phyloP scores from a whole-genome alignment of 257 asterid species.

The Thymus mandschuricus region DNA sequence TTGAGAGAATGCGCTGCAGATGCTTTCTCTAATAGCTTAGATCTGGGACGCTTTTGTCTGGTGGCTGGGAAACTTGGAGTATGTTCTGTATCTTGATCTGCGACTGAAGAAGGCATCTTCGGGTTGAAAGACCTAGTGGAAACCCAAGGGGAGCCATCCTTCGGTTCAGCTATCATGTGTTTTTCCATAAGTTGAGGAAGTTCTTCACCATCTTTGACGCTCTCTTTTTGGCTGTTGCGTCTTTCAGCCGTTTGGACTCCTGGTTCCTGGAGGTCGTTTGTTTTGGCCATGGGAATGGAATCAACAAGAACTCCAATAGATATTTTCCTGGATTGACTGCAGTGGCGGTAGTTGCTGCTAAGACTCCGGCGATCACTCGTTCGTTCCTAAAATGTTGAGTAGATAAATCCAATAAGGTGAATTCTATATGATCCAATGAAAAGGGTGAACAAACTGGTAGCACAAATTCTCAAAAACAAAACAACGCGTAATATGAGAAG shows the following conservation, averaged over 20 bases:
- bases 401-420: slow-evolving; percentile 29
- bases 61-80: slow-evolving; percentile 42
- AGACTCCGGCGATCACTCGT: slow-evolving; percentile 51
- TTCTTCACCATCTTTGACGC: slow-evolving; percentile 38
- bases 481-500: background rate
- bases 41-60: slow-evolving; percentile 34
- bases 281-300: slow-evolving; percentile 47
- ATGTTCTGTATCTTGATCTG: slow-evolving; percentile 45
- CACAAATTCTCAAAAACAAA: slow-evolving; percentile 5
- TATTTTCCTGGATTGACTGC: slow-evolving; percentile 79
- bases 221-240: slow-evolving; percentile 40
- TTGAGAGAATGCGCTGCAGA: slow-evolving; percentile 50
- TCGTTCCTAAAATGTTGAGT: slow-evolving; percentile 50
- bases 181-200: slow-evolving; percentile 42
- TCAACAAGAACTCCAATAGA: slow-evolving; percentile 75
- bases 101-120: slow-evolving; percentile 40
- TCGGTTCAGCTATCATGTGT: slow-evolving; percentile 37
- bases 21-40: slow-evolving; percentile 45
- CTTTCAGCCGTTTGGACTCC: slow-evolving; percentile 38
- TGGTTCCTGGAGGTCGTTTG: slow-evolving; percentile 40
- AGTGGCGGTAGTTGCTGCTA: slow-evolving; percentile 50
- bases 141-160: slow-evolving; percentile 63
- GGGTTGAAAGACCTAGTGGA: slow-evolving; percentile 57
- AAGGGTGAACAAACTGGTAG: slow-evolving; percentile 16
- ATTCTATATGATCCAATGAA: slow-evolving; percentile 10